These are phyloP conservation scores for Puccinellia tenuiflora DNA, from an alignment of 176 grass and related monocot genomes.

Conservation along the genomic window DNA sequence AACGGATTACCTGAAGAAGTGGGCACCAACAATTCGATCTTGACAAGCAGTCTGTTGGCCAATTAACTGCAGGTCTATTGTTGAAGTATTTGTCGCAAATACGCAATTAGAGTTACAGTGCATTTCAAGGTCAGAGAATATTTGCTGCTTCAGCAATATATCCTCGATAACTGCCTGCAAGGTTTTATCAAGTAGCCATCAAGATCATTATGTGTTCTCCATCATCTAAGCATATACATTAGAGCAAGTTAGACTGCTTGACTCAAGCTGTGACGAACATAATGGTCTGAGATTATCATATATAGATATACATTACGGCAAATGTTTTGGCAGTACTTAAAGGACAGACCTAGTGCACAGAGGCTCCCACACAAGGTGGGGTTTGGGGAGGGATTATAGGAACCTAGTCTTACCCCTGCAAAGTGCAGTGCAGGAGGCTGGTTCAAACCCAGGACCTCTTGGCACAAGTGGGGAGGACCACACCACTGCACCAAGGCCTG, in stretches of 20 bases:
- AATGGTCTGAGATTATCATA: not conserved
- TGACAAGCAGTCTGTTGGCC: constrained; percentile 61
- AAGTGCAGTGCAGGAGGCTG: too few species aligned
- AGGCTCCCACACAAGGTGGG: too few species aligned
- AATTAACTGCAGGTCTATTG: constrained; percentile 79
- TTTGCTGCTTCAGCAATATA: constrained; percentile 62
- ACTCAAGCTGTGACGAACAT: not conserved
- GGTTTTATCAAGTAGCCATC: not conserved
- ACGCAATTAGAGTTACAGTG: constrained; percentile 64
- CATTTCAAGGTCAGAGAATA: constrained; percentile 81
- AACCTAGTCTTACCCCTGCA: too few species aligned
- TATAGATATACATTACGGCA: not conserved
- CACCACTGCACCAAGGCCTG: too few species aligned
- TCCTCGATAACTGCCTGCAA: constrained; percentile 77
- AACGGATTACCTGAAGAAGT: constrained; percentile 77
- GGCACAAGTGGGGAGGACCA: too few species aligned
- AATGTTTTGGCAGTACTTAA: constrained; percentile 26
- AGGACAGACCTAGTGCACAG: too few species aligned
- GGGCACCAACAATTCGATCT: constrained; percentile 67
- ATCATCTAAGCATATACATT: not conserved
- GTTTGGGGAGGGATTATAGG: too few species aligned
- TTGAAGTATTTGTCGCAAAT: constrained; percentile 82
- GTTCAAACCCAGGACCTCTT: too few species aligned
- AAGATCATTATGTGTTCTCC: constrained; percentile 9
- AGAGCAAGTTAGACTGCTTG: not conserved